Base-by-base conservation (phyloP, 208 protist genomes). In the Borovskyia barvae region DNA sequence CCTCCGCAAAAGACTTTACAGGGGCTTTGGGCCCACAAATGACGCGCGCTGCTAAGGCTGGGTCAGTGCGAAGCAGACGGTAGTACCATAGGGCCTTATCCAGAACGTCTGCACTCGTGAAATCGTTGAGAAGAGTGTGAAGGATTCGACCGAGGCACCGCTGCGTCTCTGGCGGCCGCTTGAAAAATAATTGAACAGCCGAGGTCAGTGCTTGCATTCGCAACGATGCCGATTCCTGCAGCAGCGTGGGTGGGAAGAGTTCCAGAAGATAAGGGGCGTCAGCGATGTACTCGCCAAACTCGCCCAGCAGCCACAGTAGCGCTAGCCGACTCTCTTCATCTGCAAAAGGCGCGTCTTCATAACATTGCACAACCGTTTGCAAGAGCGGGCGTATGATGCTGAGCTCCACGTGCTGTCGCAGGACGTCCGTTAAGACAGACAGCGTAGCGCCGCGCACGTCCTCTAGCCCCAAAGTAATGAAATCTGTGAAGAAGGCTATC, bases 201-300 rank as follows among this genome's bases (percentile, higher is more conserved):
- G 92, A 68, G 9, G 94, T 93, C 2, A 98, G 82, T 57, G 98
- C 75, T 60, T 96, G 87, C 40, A 80, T 41, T 12, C 85, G 82
- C 33, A 98, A 81, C 39, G 65, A 54, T 14, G 75, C 75, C 19
- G 62, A 30, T 19, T 90, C 73, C 0, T 64, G 47, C 29, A 70
- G 42, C 14, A 87, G 67, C 29, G 55, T 62, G 50, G 78, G 74
- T 33, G 64, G 52, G 43, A 94, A 73, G 3, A 57, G 45, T 56
- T 98, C 94, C 12, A 98, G 22, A 24, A 98, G 60, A 74, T 98
- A 98, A 42, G 96, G 94, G 0, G 86, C 82, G 32, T 93, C 80
- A 7, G 84, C 72, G 42, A 98, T 90, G 56, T 84, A 65, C 33
- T 97, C 82, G 37, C 87, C 94, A 54, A 88, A 95, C 55, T 97